Base-by-base conservation (phyloP, 306 rosid genomes). In the Rubus parviflorus region DNA sequence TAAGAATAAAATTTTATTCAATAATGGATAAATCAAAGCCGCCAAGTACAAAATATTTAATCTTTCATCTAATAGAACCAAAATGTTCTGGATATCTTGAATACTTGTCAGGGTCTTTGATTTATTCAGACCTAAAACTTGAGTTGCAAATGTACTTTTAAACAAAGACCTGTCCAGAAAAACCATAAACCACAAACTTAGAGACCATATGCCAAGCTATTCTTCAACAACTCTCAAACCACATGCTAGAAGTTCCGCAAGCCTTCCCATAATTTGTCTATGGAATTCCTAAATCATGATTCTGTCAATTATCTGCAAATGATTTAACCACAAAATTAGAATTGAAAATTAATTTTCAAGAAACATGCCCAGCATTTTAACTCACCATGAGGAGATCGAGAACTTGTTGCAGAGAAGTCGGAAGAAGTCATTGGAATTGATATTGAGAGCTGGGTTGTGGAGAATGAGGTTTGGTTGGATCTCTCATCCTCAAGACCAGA, bases 401-500 rank as follows among this genome's bases (percentile, higher is more conserved):
- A 75, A 62, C 85, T 81, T 3, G 85, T 73, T n/a, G 81, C 70
- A 73, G 83, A 81, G 67, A 85, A 71, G 74, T 85, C 88, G 0
- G 85, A 71, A 0, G 88, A 78, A 38, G 75, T 75, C 81, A 85
- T 85, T 45, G 88, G 88, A 78, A 81, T 85, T 46, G 88, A 85
- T n/a, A 85, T 85, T 0, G 88, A 85, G 73, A 85, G 88, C 79
- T 85, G 88, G 47, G 88, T 85, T 43, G 85, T 75, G 64, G 88
- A 85, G 83, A 78, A 85, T 14, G 88, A 81, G 67, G 85, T 75
- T 63, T 81, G 88, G 68, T 85, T 85, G 63, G 88, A 75, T 57
- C 88, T 57, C 61, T 85, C 85, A 0, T 78, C 88, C 25, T 85
- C 88, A n/a, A 81, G 88, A 78, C 81, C 85, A 14, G 85, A 81